These are phyloP conservation scores for Liriodendron chinense DNA, from an alignment of 164 flowering plant genomes.

Conservation along the genomic window DNA sequence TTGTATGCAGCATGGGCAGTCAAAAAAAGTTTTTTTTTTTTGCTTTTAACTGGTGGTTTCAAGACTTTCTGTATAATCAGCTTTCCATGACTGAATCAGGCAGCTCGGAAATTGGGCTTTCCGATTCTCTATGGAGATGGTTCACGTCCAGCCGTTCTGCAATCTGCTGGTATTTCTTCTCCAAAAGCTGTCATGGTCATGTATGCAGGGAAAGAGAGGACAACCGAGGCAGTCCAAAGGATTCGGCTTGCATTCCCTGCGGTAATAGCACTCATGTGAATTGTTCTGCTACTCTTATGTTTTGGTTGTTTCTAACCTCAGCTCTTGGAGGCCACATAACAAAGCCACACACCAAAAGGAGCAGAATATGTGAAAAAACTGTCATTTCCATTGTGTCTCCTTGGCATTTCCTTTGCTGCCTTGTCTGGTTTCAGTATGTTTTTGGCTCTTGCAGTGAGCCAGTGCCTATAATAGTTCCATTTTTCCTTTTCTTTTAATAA, in stretches of 20 bases:
- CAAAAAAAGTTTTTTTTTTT: not conserved
- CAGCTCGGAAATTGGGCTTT: slow-evolving; percentile 75
- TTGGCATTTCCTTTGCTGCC: too few species aligned
- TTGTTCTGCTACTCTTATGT: not conserved
- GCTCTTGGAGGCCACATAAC: not conserved
- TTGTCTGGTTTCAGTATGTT: too few species aligned
- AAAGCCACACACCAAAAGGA: not conserved
- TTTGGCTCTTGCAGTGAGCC: too few species aligned
- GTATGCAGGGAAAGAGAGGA: slow-evolving; percentile 64
- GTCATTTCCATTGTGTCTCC: too few species aligned
- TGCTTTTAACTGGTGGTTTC: not conserved
- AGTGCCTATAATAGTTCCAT: too few species aligned
- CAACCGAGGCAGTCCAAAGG: slow-evolving; percentile 81
- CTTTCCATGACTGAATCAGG: slow-evolving; percentile 34
- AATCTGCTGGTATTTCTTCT: slow-evolving; percentile 91
- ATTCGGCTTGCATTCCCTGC: slow-evolving; percentile 86
- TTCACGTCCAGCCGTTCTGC: slow-evolving; percentile 86
- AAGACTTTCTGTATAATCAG: not conserved
- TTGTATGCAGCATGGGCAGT: not conserved
- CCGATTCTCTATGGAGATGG: slow-evolving; percentile 95
- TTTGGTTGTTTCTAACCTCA: not conserved
- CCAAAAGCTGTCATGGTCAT: slow-evolving; percentile 96
- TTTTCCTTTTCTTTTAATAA: too few species aligned
- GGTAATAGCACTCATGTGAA: slow-evolving; percentile 29
- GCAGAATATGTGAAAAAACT: too few species aligned